phyloP scores from a whole-genome alignment of 2,329 filamentous ascomycete species.

The Fusarium fujikuroi region DNA sequence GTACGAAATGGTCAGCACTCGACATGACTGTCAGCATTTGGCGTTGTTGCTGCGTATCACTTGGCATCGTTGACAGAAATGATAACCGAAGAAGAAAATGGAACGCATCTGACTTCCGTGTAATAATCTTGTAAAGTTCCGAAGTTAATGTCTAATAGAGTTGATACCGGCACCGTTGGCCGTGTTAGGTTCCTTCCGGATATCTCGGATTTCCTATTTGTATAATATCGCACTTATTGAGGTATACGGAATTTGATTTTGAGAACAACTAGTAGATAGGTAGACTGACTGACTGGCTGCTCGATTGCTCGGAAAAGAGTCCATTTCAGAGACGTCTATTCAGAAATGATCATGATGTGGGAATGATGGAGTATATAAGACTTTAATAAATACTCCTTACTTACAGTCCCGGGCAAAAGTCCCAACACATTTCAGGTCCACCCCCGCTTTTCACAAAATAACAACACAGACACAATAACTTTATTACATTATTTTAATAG shows the following conservation, averaged over 20 bases:
- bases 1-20: background rate
- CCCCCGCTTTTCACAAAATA: no score
- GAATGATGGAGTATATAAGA: background rate
- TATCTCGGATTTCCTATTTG: constrained; percentile 1
- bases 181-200: constrained; percentile 18
- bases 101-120: background rate
- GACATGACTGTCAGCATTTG: background rate
- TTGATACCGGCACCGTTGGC: background rate
- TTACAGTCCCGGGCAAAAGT: no score
- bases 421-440: no score
- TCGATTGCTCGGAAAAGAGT: constrained; percentile 12
- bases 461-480: no score
- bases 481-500: no score
- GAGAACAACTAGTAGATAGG: background rate
- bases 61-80: background rate
- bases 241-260: background rate
- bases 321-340: constrained; percentile 6
- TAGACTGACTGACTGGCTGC: background rate
- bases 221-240: background rate
- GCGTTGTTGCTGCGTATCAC: background rate
- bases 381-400: background rate
- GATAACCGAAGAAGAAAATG: background rate
- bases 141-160: constrained; percentile 7
- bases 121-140: background rate
- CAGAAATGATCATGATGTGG: background rate